Base-by-base conservation (phyloP, 1,284 basidiomycete genomes). In the Cutaneotrichosporon curvatum region DNA sequence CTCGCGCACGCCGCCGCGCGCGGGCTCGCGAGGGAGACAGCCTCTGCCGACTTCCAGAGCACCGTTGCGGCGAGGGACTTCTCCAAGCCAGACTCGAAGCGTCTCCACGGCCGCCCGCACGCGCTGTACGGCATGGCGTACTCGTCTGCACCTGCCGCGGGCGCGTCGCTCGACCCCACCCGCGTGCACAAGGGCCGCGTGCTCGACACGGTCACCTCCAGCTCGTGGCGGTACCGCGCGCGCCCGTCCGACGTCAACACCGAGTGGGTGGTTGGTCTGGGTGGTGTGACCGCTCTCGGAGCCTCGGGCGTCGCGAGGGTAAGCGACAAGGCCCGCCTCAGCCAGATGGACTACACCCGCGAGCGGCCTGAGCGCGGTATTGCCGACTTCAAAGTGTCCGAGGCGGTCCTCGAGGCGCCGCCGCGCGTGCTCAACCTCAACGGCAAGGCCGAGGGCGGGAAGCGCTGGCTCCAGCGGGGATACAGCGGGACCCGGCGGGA, bases 231-330 rank as follows among this genome's bases (percentile, higher is more conserved):
- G 25, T 42, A 51, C 48, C 43, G 43, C 23, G 44, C 51, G 53
- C 55, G 49, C 18, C 25, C 25, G 25, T 46, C 47, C 28, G 44
- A 50, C 57, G 56, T 49, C 10, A 61, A 63, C 42, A 21, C 53
- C 9, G 56, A 57, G 14, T 67, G 54, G 55, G 60, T 67, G 9
- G 59, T 70, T 38, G 58, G 60, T n/a, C n/a, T 68, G 10, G 70
- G 65, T 16, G 68, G 68, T 20, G 9, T 68, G 16, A 69, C 68
- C 1, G 67, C 53, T 4, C 40, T 30, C 18, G 58, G 57, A 2
- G 34, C 16, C 4, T 43, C 21, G 22, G 43, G 55, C 20, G 44
- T 50, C 14, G 35, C 30, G 23, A 48, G 50, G 40, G 44, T 47
- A 25, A 40, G 23, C 31, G 50, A 47, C 40, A 37, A 48, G 39